Conservation (phyloP, 805 yeast species). For the Candida sanyiensis region DNA sequence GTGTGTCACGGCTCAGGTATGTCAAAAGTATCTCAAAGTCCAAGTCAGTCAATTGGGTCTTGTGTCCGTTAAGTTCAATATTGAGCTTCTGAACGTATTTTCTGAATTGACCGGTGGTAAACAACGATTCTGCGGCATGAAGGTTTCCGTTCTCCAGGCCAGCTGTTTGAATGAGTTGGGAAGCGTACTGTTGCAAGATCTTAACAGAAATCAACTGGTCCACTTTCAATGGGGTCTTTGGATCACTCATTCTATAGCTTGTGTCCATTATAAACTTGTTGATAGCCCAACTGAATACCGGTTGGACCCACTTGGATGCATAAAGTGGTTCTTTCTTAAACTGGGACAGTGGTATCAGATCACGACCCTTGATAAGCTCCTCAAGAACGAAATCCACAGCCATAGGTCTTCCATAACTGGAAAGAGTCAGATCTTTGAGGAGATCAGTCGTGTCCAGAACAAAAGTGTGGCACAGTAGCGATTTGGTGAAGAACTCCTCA, state of each 20-base stretch:
- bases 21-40: conserved; percentile 20
- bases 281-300: conserved; percentile 21
- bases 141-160: neutral
- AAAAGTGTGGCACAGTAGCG: conserved; percentile 15
- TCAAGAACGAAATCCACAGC: conserved; percentile 33
- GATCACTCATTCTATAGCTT: conserved; percentile 18
- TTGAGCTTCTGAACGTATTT: conserved; percentile 6
- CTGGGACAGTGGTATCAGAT: conserved; percentile 24
- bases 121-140: conserved; percentile 10
- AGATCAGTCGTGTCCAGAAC: conserved; percentile 25
- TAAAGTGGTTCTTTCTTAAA: conserved; percentile 24
- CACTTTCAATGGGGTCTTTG: conserved; percentile 13
- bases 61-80: conserved; percentile 5
- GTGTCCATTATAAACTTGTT: conserved; percentile 21
- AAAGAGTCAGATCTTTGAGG: conserved; percentile 23
- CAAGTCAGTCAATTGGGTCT: conserved; percentile 11
- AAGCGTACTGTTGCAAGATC: conserved; percentile 15
- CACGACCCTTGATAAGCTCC: conserved; percentile 25
- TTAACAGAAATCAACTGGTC: conserved; percentile 20
- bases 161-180: conserved; percentile 8
- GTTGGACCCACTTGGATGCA: conserved; percentile 21
- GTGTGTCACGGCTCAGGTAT: conserved; percentile 20
- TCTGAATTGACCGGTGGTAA: conserved; percentile 13
- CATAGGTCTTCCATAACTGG: conserved; percentile 31
- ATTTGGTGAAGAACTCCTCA: conserved; percentile 13